A percentile compares a stretch with the other conserved stretches of the same genome.
Conservation (phyloP, 805 yeast species). For the Candida dendrica region DNA sequence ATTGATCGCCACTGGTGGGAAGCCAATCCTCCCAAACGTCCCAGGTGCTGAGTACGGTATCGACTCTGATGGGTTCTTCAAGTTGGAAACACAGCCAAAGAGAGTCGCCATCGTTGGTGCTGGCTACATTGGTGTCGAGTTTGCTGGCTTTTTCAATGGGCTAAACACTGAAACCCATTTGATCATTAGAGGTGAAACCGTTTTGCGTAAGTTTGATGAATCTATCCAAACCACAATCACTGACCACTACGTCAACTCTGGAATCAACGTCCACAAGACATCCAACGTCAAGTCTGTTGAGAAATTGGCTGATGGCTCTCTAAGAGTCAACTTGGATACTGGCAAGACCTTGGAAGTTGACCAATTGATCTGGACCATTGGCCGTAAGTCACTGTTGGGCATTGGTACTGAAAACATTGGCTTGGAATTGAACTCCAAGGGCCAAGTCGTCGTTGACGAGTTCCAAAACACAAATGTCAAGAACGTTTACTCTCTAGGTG, state of each 20-base stretch:
- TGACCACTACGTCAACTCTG: constrained; percentile 71
- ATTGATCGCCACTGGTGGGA: constrained; percentile 91
- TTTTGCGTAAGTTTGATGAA: constrained; percentile 82
- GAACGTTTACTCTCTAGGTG: constrained; percentile 83
- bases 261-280: constrained; percentile 72
- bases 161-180: constrained; percentile 82
- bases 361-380: constrained; percentile 86
- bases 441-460: constrained; percentile 75
- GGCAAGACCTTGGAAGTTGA: constrained; percentile 56
- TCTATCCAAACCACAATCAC: constrained; percentile 75
- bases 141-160: constrained; percentile 89
- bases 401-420: constrained; percentile 75
- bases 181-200: constrained; percentile 86
- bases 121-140: constrained; percentile 94
- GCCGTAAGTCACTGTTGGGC: constrained; percentile 72
- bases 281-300: constrained; percentile 44
- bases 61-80: constrained; percentile 88
- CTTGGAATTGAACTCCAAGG: constrained; percentile 50
- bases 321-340: constrained; percentile 38
- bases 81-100: constrained; percentile 75
- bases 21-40: constrained; percentile 64
- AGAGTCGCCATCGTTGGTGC: constrained; percentile 95
- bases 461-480: constrained; percentile 73
- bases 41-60: constrained; percentile 82
- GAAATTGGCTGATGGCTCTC: constrained; percentile 39